These are phyloP conservation scores for Arabidopsis lyrata DNA, from an alignment of 441 rosid species.

Conservation along the genomic window DNA sequence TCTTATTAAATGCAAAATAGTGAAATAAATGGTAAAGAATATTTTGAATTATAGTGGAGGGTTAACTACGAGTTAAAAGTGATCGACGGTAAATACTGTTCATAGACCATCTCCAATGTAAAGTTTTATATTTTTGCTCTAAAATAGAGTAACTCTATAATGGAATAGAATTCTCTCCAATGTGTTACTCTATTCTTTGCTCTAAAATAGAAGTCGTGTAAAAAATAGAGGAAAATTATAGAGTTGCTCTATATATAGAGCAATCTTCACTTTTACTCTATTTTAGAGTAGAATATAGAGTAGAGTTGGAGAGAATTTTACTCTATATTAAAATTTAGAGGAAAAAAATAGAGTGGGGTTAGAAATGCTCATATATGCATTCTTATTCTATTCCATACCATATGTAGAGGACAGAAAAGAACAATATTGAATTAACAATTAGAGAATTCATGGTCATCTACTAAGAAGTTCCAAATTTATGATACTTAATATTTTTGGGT, in stretches of 20 bases:
- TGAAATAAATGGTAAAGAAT: neutral
- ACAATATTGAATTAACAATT: neutral
- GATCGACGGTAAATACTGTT: neutral
- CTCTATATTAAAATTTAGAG: no score
- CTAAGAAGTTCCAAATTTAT: neutral
- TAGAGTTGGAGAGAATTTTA: no score
- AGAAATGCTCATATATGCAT: neutral
- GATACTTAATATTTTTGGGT: neutral
- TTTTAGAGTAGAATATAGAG: no score
- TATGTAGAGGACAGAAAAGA: neutral
- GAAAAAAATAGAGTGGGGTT: no score
- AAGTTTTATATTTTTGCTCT: no score
- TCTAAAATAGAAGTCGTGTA: no score
- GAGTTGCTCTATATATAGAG: no score
- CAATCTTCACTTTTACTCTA: no score
- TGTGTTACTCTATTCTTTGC: no score
- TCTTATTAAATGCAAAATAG: neutral
- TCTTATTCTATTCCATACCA: neutral
- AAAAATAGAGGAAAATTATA: no score
- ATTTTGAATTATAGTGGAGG: neutral
- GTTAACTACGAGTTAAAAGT: neutral
- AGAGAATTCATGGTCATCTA: neutral
- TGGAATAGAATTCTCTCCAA: no score
- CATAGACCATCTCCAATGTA: neutral
- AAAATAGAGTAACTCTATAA: no score